Evolutionary conservation across 768 basidiomycete genomes (phyloP), one percentile per base, ranked within the genome.

Genomic region (Kwoniella shandongensis): DNA sequence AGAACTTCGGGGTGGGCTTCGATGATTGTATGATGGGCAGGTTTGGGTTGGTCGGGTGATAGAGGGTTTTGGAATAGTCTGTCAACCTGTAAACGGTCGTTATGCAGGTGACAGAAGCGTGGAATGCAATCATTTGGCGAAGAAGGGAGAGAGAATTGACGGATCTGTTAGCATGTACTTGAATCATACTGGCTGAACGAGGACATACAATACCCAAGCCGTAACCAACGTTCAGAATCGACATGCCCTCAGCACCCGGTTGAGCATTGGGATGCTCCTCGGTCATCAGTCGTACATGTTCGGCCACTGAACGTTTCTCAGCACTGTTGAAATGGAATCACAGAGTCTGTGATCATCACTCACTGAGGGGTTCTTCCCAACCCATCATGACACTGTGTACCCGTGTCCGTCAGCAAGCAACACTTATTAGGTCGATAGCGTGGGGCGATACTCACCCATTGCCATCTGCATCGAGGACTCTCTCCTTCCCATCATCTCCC

Each of bases 331-430:
- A n/a, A n/a, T n/a, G n/a, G n/a, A n/a, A n/a, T n/a, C n/a, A n/a
- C n/a, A n/a, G n/a, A n/a, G n/a, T n/a, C n/a, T n/a, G n/a, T n/a
- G n/a, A n/a, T n/a, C n/a, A n/a, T n/a, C n/a, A 77, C 79, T 73
- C 65, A 86, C 84, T 98, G 68, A 98, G 89, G 7, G 78, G 81
- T 42, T 79, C 78, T 76, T 99, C 96, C 96, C 96, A 99, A 1
- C 92, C 91, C 96, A 99, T 99, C 96, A 99, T 99, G 4, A 99
- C 94, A 12, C 74, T 76, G 47, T 12, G n/a, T n/a, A n/a, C n/a
- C n/a, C n/a, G n/a, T 32, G 13, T 17, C 8, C 12, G 18, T 42
- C 22, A 12, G 35, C 26, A 23, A 45, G 44, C 51, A 32, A 61
- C 25, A 30, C 38, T 20, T 11, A 40, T 4, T 3, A n/a, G n/a